phyloP scores from a whole-genome alignment of 805 yeast species.

The Kodamaea sagamina region DNA sequence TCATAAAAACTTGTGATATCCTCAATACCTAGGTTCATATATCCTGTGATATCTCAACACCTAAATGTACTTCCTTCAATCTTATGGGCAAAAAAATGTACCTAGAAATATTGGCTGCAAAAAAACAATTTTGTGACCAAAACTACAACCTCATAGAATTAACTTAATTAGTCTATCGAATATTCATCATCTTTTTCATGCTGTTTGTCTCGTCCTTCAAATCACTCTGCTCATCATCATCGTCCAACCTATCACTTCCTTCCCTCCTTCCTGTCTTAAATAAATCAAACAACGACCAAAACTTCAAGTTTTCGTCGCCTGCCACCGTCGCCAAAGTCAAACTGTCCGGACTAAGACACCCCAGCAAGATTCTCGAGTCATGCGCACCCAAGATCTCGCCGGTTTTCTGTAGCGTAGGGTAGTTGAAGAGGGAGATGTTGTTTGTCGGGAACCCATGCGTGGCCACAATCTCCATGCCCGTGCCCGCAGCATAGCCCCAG shows the following conservation, averaged over 20 bases:
- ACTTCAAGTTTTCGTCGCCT: conserved; percentile 93
- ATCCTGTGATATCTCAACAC: no score
- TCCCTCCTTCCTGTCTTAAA: conserved; percentile 28
- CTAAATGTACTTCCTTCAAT: no score
- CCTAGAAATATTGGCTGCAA: no score
- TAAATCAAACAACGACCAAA: conserved; percentile 85
- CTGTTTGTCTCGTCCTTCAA: conserved; percentile 20
- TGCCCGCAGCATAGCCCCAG: conserved; percentile 81
- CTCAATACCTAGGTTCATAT: no score
- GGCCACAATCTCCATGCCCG: conserved; percentile 83
- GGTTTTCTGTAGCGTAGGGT: conserved; percentile 81
- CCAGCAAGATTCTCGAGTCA: conserved; percentile 80
- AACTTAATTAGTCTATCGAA: conserved; percentile 18
- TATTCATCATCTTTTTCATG: conserved; percentile 29
- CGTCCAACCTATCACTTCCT: conserved; percentile 15
- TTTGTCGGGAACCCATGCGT: conserved; percentile 94
- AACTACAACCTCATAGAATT: not conserved
- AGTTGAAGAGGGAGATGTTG: conserved; percentile 77
- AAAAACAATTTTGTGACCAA: no score
- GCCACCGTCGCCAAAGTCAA: conserved; percentile 91
- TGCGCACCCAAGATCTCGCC: conserved; percentile 88
- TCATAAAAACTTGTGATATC: no score
- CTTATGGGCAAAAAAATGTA: no score
- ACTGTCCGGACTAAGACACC: conserved; percentile 87
- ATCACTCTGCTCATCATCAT: conserved; percentile 17